phyloP scores from a whole-genome alignment of 164 flowering plant species.

The Pachysandra terminalis region DNA sequence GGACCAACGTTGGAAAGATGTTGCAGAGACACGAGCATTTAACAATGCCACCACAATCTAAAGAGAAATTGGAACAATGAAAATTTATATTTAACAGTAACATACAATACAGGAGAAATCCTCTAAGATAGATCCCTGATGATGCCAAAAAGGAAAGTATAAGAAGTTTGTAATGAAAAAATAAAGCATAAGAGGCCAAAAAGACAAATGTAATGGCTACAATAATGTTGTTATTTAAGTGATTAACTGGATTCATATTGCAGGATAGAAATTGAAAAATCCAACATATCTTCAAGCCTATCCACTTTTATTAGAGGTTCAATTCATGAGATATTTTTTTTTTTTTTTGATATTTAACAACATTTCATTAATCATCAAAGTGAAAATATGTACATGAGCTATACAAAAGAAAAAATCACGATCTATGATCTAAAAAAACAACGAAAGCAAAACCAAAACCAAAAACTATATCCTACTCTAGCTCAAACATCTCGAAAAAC shows the following conservation, averaged over 20 bases:
- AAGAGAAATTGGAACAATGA: constrained; percentile 14
- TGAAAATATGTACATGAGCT: too few species aligned
- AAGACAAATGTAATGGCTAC: background rate
- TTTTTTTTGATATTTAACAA: too few species aligned
- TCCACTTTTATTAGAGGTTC: too few species aligned
- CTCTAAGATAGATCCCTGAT: background rate
- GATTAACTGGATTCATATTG: background rate
- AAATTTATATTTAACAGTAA: constrained; percentile 10
- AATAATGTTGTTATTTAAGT: background rate
- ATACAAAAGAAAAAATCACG: too few species aligned
- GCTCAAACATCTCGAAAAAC: too few species aligned
- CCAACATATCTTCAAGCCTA: too few species aligned
- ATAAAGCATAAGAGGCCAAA: background rate
- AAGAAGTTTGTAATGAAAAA: background rate
- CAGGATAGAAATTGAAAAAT: background rate
- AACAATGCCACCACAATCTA: constrained; percentile 73
- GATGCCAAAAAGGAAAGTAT: background rate
- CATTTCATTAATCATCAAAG: too few species aligned
- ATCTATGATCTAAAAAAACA: too few species aligned
- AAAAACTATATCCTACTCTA: too few species aligned
- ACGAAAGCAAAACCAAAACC: too few species aligned
- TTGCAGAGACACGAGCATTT: constrained; percentile 83
- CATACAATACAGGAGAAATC: background rate
- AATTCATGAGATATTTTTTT: too few species aligned
- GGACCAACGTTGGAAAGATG: constrained; percentile 73